Conservation (phyloP, 2,329 filamentous ascomycete species). For the Ophiobolus disseminans region DNA sequence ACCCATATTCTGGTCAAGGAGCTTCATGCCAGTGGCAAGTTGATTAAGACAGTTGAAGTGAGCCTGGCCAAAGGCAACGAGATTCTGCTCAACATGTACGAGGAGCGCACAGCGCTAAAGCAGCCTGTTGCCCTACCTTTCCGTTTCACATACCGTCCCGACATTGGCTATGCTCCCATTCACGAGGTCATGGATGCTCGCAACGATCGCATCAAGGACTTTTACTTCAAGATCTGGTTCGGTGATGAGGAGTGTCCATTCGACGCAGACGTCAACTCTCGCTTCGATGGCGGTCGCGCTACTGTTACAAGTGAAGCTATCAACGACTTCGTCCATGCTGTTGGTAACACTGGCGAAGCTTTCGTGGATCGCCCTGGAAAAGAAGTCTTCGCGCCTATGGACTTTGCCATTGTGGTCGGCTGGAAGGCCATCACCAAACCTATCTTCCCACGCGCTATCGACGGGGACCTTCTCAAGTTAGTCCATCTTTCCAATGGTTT, state of each 20-base stretch:
- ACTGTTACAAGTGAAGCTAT: slow-evolving; percentile 91
- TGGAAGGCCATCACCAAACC: slow-evolving; percentile 99
- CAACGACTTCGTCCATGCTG: slow-evolving; percentile 98
- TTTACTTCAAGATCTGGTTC: slow-evolving; percentile 99
- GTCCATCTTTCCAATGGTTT: slow-evolving; percentile 97
- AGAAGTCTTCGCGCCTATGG: slow-evolving; percentile 94
- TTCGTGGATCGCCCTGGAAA: slow-evolving; percentile 97
- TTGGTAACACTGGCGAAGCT: slow-evolving; percentile 95
- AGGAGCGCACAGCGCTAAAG: slow-evolving; percentile 86
- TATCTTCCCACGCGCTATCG: slow-evolving; percentile 95
- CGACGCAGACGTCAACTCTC: slow-evolving; percentile 81
- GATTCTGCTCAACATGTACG: slow-evolving; percentile 88
- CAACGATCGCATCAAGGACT: slow-evolving; percentile 98
- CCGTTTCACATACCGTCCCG: slow-evolving; percentile 90
- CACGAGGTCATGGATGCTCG: slow-evolving; percentile 94
- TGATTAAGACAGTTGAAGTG: slow-evolving; percentile 87
- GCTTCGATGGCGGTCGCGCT: slow-evolving; percentile 87
- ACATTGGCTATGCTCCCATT: slow-evolving; percentile 96
- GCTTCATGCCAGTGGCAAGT: slow-evolving; percentile 82
- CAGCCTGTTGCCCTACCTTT: slow-evolving; percentile 83
- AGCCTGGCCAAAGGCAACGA: slow-evolving; percentile 77
- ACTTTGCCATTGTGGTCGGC: slow-evolving; percentile 96
- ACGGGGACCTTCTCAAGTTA: slow-evolving; percentile 93
- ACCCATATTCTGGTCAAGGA: slow-evolving; percentile 89
- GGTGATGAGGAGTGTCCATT: slow-evolving; percentile 84